Conservation (phyloP, 768 basidiomycete genomes). For the Mrakia hoshinonis region DNA sequence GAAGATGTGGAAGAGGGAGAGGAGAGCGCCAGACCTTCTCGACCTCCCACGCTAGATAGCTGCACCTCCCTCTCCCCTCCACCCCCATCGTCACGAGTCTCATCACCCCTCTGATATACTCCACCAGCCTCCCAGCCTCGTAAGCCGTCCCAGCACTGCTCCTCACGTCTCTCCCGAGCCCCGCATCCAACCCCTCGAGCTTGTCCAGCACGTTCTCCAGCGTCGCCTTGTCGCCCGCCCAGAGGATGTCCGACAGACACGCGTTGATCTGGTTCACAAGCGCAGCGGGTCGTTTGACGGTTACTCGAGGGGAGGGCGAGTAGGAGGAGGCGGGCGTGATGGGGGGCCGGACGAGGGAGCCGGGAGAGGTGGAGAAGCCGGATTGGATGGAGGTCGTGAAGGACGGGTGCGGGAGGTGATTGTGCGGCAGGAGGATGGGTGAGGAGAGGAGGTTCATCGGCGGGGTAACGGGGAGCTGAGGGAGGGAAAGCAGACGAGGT, state of each 20-base stretch:
- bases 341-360: background rate
- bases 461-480: no score
- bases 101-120: slow-evolving; percentile 6
- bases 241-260: background rate
- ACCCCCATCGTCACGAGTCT: background rate
- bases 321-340: background rate
- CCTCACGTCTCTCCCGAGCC: background rate
- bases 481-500: no score
- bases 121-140: background rate
- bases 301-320: background rate
- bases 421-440: no score
- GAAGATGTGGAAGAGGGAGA: background rate
- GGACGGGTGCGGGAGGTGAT: background rate
- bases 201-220: background rate
- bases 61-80: background rate
- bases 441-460: no score
- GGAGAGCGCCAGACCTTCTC: background rate
- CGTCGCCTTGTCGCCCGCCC: background rate
- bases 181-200: background rate
- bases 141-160: background rate
- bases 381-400: background rate
- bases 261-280: background rate
- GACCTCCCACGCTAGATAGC: background rate
- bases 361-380: background rate
- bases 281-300: no score